Conservation (phyloP, 345 rosid species). For the Dovyalis caffra region DNA sequence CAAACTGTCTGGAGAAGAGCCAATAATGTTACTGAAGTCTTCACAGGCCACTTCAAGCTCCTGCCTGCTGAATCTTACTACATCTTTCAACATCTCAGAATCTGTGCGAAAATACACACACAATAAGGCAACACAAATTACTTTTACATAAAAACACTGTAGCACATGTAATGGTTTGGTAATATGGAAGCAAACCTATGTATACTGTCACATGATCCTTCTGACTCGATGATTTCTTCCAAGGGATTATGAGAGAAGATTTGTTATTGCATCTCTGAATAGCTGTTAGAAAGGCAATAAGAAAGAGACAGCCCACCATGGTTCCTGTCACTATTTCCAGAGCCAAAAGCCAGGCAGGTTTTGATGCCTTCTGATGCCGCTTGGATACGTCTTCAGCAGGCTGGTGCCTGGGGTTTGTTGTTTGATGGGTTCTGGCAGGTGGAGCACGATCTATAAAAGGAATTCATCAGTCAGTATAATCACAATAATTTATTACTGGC, state of each 20-base stretch:
- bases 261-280: slow-evolving; percentile 71
- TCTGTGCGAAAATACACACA: slow-evolving; percentile 40
- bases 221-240: slow-evolving; percentile 88
- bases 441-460: slow-evolving; percentile 42
- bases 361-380: slow-evolving; percentile 48
- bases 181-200: slow-evolving; percentile 55
- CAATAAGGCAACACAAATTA: background rate
- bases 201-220: slow-evolving; percentile 68
- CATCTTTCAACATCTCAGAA: slow-evolving; percentile 78
- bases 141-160: background rate
- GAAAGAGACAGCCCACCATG: slow-evolving; percentile 66
- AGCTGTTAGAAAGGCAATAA: slow-evolving; percentile 61
- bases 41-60: slow-evolving; percentile 98
- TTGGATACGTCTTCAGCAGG: slow-evolving; percentile 46
- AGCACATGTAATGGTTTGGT: background rate
- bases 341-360: slow-evolving; percentile 79
- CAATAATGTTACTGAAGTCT: slow-evolving; percentile 98
- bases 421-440: slow-evolving; percentile 45
- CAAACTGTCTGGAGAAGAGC: slow-evolving; percentile 87
- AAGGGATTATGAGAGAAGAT: slow-evolving; percentile 81
- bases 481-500: background rate
- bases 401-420: slow-evolving; percentile 38
- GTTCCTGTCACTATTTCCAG: slow-evolving; percentile 82
- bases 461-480: slow-evolving; percentile 13
- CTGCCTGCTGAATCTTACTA: slow-evolving; percentile 78